Evolutionary conservation across 257 asterid genomes (phyloP).

Genomic region (Lycium ferocissimum): DNA sequence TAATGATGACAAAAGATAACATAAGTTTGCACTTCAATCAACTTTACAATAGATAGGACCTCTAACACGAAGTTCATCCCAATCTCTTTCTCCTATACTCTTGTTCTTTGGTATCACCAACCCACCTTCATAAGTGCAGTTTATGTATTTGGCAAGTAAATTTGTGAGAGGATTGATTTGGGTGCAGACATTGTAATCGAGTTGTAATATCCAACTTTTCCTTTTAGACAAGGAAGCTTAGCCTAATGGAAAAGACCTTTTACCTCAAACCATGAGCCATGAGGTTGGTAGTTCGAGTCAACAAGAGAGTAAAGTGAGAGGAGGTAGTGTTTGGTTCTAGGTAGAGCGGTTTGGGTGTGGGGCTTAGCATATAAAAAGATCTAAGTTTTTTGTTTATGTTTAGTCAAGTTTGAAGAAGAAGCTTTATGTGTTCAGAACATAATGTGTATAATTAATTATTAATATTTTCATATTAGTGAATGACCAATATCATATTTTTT

Average conservation of each 20-base stretch:
- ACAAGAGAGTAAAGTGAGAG: conserved; percentile 19
- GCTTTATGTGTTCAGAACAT: background rate
- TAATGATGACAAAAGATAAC: background rate
- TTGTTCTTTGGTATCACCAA: no score
- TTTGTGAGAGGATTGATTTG: conserved; percentile 1
- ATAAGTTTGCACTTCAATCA: no score
- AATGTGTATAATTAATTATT: background rate
- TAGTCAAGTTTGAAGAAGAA: conserved; percentile 8
- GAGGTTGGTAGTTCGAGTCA: background rate
- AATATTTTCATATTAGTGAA: background rate
- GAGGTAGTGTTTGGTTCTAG: background rate
- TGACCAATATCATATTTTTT: background rate
- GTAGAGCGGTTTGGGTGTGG: background rate
- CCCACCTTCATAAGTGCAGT: background rate
- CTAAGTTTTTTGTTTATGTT: background rate
- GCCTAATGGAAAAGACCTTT: conserved; percentile 17
- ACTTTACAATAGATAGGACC: no score
- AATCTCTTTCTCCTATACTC: no score
- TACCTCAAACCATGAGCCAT: background rate
- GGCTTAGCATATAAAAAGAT: background rate
- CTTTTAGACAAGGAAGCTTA: background rate
- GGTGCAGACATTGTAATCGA: background rate
- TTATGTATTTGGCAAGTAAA: background rate
- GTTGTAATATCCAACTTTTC: background rate
- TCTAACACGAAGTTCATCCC: no score